Base-by-base conservation (phyloP, 2,329 filamentous ascomycete species). In the Helotiales sp. region DNA sequence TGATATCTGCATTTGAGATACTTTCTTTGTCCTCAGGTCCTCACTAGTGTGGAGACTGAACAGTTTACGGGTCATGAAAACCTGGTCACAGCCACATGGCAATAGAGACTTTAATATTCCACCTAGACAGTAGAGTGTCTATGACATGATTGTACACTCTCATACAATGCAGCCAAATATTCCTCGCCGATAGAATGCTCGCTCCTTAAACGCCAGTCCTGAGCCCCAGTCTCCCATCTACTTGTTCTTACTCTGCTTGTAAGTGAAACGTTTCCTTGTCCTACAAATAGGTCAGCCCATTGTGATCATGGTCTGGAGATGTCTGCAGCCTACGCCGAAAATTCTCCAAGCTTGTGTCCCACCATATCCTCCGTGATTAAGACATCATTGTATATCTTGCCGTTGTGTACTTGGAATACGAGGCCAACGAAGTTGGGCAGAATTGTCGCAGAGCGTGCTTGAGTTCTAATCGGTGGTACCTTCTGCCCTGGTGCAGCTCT, bases 331-430 rank as follows among this genome's bases (percentile, higher is more conserved):
- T 81, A 90, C 87, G 81, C 73, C 59, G 86, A 83, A 71, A 90
- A 91, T 74, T 90, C 88, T 65, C 88, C 88, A 64, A 91, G 74
- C 71, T 90, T 91, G 70, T 88, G 83, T 55, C 88, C 88, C 10
- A 91, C 88, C 88, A 91, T 91, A 69, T 90, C 85, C 71, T 90
- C 88, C 1, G 87, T 90, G 60, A 91, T 85, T 55, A 79, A 78
- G 31, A 91, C 78, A 69, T 90, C 87, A 51, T 84, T 73, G 68
- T 90, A 90, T 13, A 75, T 80, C 75, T 89, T 90, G 38, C 88
- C 88, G 71, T 90, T 89, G 71, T 91, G 85, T 27, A 91, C 81
- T 64, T 87, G 82, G 70, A 91, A 91, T 66, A 82, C 80, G 62
- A 89, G 70, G 1, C 87, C 87, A 22, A 91, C 85, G 68, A 90